These are phyloP conservation scores for Pezicula carpinea DNA, from an alignment of 2,329 filamentous ascomycete genomes.

Conservation along the genomic window DNA sequence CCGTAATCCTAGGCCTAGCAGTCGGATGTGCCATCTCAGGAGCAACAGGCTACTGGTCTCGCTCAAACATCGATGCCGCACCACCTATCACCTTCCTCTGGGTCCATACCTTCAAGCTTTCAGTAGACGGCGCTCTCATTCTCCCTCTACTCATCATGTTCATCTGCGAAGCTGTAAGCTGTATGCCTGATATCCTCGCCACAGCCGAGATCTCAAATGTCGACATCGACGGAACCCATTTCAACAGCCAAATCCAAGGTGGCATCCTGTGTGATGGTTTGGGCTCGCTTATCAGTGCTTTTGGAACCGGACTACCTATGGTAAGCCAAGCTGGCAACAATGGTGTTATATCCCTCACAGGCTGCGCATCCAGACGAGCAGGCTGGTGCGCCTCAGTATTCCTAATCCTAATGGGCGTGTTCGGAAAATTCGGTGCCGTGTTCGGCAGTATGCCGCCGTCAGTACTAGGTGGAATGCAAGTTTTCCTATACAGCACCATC, in stretches of 20 bases:
- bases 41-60: conserved; percentile 61
- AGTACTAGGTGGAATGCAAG: conserved; percentile 45
- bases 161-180: conserved; percentile 64
- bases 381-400: conserved; percentile 63
- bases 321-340: conserved; percentile 66
- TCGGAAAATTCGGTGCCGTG: conserved; percentile 66
- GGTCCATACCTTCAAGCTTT: conserved; percentile 64
- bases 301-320: conserved; percentile 66
- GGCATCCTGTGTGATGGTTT: conserved; percentile 63
- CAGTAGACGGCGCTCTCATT: conserved; percentile 61
- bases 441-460: conserved; percentile 59
- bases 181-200: conserved; percentile 55
- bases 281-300: conserved; percentile 57
- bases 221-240: conserved; percentile 58
- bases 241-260: conserved; percentile 66
- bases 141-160: conserved; percentile 60
- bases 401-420: conserved; percentile 64
- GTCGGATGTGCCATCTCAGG: conserved; percentile 64
- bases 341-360: conserved; percentile 62
- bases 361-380: conserved; percentile 63
- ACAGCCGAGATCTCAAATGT: conserved; percentile 38
- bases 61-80: conserved; percentile 51
- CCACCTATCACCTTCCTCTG: conserved; percentile 65
- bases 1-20: conserved; percentile 59
- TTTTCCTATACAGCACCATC: conserved; percentile 64